Percentiles rank a stretch among this genome's conserved stretches.
Conservation (phyloP, 2,329 filamentous ascomycete genomes). For the Pezicula neosporulosa region DNA sequence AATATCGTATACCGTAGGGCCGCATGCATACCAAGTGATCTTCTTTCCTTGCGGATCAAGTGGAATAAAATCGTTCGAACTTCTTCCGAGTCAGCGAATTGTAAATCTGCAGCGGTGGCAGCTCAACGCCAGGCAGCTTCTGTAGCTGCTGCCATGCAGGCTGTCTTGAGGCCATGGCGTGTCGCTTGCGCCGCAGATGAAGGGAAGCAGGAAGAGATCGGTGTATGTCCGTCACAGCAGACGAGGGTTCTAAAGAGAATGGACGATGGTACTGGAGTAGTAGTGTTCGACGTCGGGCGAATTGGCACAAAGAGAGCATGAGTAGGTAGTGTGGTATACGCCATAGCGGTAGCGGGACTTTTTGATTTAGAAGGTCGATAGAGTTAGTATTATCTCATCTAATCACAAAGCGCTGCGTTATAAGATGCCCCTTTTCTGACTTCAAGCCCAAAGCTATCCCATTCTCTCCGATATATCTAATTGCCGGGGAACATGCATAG, state of each 20-base stretch:
- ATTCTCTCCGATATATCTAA: no score
- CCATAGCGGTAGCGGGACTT: no score
- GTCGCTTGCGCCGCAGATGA: background rate
- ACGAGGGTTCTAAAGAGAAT: no score
- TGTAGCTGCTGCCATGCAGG: conserved; percentile 4
- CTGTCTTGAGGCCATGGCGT: conserved; percentile 2
- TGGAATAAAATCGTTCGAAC: conserved; percentile 58
- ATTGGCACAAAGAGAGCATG: conserved; percentile 3
- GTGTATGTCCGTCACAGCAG: no score
- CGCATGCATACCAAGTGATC: conserved; percentile 66
- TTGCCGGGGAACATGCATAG: no score
- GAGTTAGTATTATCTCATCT: no score
- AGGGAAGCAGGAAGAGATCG: background rate
- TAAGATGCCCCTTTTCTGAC: no score
- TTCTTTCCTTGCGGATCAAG: conserved; percentile 43
- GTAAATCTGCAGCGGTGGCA: conserved; percentile 48
- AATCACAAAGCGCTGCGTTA: no score
- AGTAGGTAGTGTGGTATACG: no score
- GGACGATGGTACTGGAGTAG: background rate
- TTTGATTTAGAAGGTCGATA: no score
- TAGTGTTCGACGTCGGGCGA: conserved; percentile 1
- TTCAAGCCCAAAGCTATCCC: no score
- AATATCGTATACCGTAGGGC: conserved; percentile 68
- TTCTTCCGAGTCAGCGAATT: conserved; percentile 63
- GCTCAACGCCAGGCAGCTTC: conserved; percentile 4